Evolutionary conservation across 805 yeast species (phyloP), one percentile per base, ranked within the genome.

Genomic region (Candida chauliodis): DNA sequence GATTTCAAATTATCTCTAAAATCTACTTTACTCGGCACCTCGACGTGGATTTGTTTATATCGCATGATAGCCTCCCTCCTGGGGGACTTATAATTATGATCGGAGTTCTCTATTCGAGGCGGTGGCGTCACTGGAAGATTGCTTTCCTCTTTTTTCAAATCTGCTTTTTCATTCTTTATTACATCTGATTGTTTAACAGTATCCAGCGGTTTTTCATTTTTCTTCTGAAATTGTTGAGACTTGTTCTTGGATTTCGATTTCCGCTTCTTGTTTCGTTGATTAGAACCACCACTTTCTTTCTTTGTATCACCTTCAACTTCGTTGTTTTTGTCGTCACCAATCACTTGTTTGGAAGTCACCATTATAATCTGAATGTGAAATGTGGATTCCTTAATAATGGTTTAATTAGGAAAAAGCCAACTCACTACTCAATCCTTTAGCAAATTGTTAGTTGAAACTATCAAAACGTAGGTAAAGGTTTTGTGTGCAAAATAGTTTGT

Each of bases 21-120:
- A 36, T 36, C n/a, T 11, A 18, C 10, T 15, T 21, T 15, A 7
- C 8, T 23, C 37, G 41, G 38, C 4, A 49, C 44, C 2, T 47
- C 44, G 10, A 52, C 62, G 41, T 48, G 58, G 37, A 55, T 58
- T 33, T 52, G 54, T 31, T 62, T 62, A 48, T 66, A 58, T 33
- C 73, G 51, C 63, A 63, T 55, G 4, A 67, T 47, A 7, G 70
- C 47, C 47, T 61, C 69, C 46, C 55, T 63, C 13, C 73, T 47
- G 8, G 73, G 73, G 36, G 69, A 61, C 47, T 34, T 34, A 14
- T 34, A 34, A 16, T 18, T 16, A 8, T 18, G 55, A 19, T 13
- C 22, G 21, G 16, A 29, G 9, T 16, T 14, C 5, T 14, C 19
- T 16, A 15, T 11, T 21, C 15, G 5, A 15, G 28, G 19, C 18